A percentile compares a stretch with the other conserved stretches of the same genome.
Conservation (phyloP, 2,329 filamentous ascomycete genomes). For the Aspergillus proliferans region DNA sequence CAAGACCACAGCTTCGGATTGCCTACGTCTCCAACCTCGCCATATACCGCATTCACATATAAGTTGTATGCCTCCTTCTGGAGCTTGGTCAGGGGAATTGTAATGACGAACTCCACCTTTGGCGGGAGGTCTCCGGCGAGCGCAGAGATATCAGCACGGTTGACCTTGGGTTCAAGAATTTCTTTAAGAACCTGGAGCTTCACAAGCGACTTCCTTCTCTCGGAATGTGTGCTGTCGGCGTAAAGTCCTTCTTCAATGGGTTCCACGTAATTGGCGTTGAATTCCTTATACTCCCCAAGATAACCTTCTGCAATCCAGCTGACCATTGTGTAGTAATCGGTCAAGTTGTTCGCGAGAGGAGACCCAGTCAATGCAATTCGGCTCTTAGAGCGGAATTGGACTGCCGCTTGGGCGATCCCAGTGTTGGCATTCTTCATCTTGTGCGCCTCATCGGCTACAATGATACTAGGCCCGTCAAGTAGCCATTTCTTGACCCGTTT, state of each 20-base stretch:
- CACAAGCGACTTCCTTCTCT: conserved; percentile 58
- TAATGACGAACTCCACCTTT: conserved; percentile 79
- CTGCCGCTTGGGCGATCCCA: conserved; percentile 49
- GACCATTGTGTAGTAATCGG: conserved; percentile 81
- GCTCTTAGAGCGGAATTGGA: conserved; percentile 58
- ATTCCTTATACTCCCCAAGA: conserved; percentile 62
- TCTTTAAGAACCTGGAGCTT: conserved; percentile 65
- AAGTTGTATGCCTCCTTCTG: conserved; percentile 60
- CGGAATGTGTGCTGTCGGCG: conserved; percentile 51
- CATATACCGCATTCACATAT: conserved; percentile 41
- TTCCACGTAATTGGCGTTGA: conserved; percentile 61
- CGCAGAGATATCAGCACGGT: conserved; percentile 64
- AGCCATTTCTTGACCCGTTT: conserved; percentile 45
- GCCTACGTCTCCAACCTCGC: conserved; percentile 25
- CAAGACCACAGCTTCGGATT: conserved; percentile 49
- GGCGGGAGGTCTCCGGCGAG: conserved; percentile 61
- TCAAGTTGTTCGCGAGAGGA: conserved; percentile 74
- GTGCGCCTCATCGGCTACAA: conserved; percentile 83
- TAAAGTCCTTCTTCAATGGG: conserved; percentile 70
- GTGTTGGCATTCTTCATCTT: conserved; percentile 61
- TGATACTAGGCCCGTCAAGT: conserved; percentile 58
- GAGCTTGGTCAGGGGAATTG: conserved; percentile 59
- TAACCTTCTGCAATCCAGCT: conserved; percentile 79
- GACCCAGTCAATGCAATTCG: conserved; percentile 83
- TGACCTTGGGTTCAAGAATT: conserved; percentile 69